Conservation (phyloP, 192 early-diverging fungal genomes). For the Pilobolus umbonatus region DNA sequence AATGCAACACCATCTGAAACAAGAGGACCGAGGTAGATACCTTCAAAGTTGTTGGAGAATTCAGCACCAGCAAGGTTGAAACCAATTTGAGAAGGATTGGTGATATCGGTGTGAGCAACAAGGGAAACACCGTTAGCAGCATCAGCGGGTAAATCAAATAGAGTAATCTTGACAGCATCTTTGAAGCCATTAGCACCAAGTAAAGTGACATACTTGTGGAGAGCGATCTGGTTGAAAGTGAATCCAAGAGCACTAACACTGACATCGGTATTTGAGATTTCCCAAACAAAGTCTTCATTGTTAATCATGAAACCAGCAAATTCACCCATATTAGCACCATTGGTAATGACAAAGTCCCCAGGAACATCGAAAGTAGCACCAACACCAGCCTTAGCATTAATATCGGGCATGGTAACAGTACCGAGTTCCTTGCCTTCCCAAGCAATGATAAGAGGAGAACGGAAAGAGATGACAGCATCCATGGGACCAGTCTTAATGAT, state of each 20-base stretch:
- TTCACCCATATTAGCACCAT: slow-evolving; percentile 38
- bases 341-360: slow-evolving; percentile 38
- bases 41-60: slow-evolving; percentile 39
- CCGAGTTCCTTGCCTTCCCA: slow-evolving; percentile 41
- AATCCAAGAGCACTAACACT: slow-evolving; percentile 49
- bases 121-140: slow-evolving; percentile 60
- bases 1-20: slow-evolving; percentile 37
- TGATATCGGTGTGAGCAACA: slow-evolving; percentile 53
- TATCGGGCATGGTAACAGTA: slow-evolving; percentile 39
- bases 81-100: slow-evolving; percentile 54
- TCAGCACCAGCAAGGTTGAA: slow-evolving; percentile 44
- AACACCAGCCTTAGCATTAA: slow-evolving; percentile 38
- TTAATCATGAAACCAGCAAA: slow-evolving; percentile 52
- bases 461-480: slow-evolving; percentile 42
- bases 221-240: slow-evolving; percentile 42
- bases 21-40: slow-evolving; percentile 43
- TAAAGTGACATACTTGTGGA: slow-evolving; percentile 48
- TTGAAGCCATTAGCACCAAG: slow-evolving; percentile 46
- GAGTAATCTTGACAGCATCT: slow-evolving; percentile 33
- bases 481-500: slow-evolving; percentile 48
- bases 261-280: slow-evolving; percentile 38
- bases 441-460: slow-evolving; percentile 32
- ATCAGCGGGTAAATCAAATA: slow-evolving; percentile 51
- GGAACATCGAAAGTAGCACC: slow-evolving; percentile 44
- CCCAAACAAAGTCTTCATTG: slow-evolving; percentile 44